These are phyloP conservation scores for Dendrobium nobile DNA, from an alignment of 106 monocot species.

Conservation along the genomic window DNA sequence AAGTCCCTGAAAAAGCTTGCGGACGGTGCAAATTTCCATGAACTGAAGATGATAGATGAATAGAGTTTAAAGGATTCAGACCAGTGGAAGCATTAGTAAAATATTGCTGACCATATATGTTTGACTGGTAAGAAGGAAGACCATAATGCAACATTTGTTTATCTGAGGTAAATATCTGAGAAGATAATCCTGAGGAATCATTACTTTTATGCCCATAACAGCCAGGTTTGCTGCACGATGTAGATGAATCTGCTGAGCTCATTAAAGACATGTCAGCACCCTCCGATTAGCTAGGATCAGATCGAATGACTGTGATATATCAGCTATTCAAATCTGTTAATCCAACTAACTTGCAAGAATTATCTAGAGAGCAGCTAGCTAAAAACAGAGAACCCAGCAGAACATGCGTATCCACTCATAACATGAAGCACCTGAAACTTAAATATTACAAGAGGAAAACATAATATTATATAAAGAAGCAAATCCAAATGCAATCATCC, in stretches of 20 bases:
- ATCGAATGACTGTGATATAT: not conserved
- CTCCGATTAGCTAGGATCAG: not conserved
- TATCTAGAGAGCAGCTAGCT: not conserved
- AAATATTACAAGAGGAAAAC: not conserved
- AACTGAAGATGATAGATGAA: constrained; percentile 14
- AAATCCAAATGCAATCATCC: not conserved
- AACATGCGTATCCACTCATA: not conserved
- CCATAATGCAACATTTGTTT: constrained; percentile 32
- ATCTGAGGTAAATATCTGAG: constrained; percentile 33
- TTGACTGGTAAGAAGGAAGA: constrained; percentile 24
- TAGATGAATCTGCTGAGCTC: constrained; percentile 51
- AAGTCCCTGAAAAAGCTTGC: constrained; percentile 33
- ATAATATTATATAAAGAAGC: not conserved
- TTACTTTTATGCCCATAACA: constrained; percentile 23
- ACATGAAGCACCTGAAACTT: not conserved
- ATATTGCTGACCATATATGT: constrained; percentile 32
- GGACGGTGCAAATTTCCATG: constrained; percentile 19
- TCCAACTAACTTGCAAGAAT: not conserved
- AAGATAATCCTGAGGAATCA: constrained; percentile 22
- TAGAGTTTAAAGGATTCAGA: constrained; percentile 10
- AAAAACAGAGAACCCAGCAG: not conserved
- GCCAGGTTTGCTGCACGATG: constrained; percentile 36
- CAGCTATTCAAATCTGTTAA: too few relatives aligned
- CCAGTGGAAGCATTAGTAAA: constrained; percentile 17
- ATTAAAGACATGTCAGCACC: constrained; percentile 41